Evolutionary conservation across 805 yeast genomes (phyloP).

Genomic region (Candida ipomoeae): DNA sequence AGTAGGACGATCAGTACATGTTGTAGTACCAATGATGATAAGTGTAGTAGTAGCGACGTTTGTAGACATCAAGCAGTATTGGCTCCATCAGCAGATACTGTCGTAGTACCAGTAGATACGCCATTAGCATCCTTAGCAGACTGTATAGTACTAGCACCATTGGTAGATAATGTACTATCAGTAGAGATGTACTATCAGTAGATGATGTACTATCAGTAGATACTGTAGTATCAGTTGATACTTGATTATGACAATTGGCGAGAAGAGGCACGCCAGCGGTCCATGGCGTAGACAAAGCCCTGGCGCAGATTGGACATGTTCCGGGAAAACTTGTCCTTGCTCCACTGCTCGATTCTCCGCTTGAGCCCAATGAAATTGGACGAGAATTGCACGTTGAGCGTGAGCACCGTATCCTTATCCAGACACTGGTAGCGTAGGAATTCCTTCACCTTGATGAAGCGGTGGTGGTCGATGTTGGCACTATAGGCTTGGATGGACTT

Average conservation of each 20-base stretch:
- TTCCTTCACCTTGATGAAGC: constrained; percentile 76
- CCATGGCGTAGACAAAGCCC: constrained; percentile 79
- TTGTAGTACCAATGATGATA: no score
- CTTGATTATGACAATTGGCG: background rate
- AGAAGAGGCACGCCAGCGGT: constrained; percentile 17
- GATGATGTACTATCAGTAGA: no score
- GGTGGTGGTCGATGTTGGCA: constrained; percentile 79
- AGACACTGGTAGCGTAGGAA: constrained; percentile 48
- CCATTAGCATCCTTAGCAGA: no score
- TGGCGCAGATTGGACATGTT: constrained; percentile 61
- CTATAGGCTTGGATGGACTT: constrained; percentile 63
- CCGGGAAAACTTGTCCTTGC: constrained; percentile 62
- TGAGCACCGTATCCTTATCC: constrained; percentile 40
- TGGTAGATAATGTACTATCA: no score
- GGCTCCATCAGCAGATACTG: no score
- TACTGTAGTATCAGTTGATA: no score
- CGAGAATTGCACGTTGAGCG: constrained; percentile 62
- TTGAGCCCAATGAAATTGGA: constrained; percentile 67
- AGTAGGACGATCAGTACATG: no score
- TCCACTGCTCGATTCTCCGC: constrained; percentile 78
- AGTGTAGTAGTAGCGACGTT: no score
- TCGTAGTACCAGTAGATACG: no score
- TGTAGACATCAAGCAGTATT: no score
- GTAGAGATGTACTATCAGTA: no score
- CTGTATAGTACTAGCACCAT: no score